Evolutionary conservation across 2,329 filamentous ascomycete species (phyloP), one percentile per base, ranked within the genome.

Genomic region (Fusarium succisae): DNA sequence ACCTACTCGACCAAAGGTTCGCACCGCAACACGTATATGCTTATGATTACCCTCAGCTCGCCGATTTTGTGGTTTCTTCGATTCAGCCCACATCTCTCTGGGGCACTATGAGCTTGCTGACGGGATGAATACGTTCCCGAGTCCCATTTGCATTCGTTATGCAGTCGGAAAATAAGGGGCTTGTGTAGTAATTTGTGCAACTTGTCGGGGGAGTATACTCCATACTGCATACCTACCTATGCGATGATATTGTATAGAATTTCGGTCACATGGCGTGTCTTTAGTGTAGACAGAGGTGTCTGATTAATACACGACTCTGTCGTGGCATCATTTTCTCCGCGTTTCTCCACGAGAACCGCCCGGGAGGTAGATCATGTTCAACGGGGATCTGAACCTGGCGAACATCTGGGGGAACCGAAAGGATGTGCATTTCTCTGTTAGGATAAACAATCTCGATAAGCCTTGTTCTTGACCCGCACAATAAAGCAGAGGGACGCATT

Each of bases 341-440:
- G 70, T 61, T 66, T 77, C 66, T 67, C 70, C 60, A 73, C 72
- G 68, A 76, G 60, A 70, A 76, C 64, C 53, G 47, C 51, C 66
- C 66, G 61, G 66, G 61, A 66, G 71, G 72, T 26, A 63, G 37
- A 67, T 50, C 45, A 54, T 63, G 39, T 54, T 63, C 68, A 69
- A 66, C 69, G 54, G 68, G 59, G 63, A 68, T 51, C 63, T 47
- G 62, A 58, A 50, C 39, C 32, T 28, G 28, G 66, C 47, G 28
- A 59, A 69, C 47, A 66, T 69, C 67, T 60, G 63, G 69, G 67
- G 47, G 63, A 22, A 41, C 28, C 39, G 65, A 44, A 50, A 35
- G 32, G 11, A 41, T 57, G 39, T 30, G 37, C 58, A 53, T 44
- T 59, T 37, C 30, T 45, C 50, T 54, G 20, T 57, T 62, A 59